Evolutionary conservation across 768 basidiomycete species (phyloP).

Genomic region (Serendipita indica): DNA sequence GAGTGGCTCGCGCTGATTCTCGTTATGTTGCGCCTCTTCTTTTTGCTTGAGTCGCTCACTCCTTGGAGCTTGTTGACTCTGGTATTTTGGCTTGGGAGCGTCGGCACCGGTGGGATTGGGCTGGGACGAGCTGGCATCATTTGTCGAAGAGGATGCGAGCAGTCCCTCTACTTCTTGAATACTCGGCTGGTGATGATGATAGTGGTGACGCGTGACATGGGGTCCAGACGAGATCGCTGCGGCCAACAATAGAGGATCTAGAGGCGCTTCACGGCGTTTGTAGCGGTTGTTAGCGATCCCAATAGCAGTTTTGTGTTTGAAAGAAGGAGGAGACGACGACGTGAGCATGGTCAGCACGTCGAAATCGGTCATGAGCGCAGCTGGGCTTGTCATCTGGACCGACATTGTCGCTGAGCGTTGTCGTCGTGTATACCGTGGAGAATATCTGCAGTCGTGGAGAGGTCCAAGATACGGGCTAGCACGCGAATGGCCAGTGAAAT

Average conservation of each 20-base stretch:
- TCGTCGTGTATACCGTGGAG: too few relatives aligned
- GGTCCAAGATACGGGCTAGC: too few relatives aligned
- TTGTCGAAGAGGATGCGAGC: slow-evolving; percentile 45
- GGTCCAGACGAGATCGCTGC: slow-evolving; percentile 61
- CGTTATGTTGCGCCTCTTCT: slow-evolving; percentile 5
- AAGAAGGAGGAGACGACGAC: not conserved
- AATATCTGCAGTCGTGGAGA: too few relatives aligned
- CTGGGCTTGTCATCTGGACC: not conserved
- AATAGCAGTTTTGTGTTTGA: not conserved
- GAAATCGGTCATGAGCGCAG: not conserved
- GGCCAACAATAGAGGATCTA: slow-evolving; percentile 69
- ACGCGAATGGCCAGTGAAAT: too few relatives aligned
- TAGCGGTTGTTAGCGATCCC: slow-evolving; percentile 20
- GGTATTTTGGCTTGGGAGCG: slow-evolving; percentile 34
- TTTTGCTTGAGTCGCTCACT: slow-evolving; percentile 34
- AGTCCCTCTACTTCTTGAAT: not conserved
- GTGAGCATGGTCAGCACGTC: not conserved
- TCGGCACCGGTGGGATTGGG: slow-evolving; percentile 36
- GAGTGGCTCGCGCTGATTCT: slow-evolving; percentile 10
- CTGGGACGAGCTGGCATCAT: slow-evolving; percentile 34
- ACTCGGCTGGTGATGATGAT: slow-evolving; percentile 40
- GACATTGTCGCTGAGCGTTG: not conserved
- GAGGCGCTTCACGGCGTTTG: slow-evolving; percentile 49
- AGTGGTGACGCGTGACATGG: slow-evolving; percentile 73
- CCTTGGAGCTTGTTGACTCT: slow-evolving; percentile 64